Conservation (phyloP, 1,139 yeast species). For the Casaregolazyma lundiana region DNA sequence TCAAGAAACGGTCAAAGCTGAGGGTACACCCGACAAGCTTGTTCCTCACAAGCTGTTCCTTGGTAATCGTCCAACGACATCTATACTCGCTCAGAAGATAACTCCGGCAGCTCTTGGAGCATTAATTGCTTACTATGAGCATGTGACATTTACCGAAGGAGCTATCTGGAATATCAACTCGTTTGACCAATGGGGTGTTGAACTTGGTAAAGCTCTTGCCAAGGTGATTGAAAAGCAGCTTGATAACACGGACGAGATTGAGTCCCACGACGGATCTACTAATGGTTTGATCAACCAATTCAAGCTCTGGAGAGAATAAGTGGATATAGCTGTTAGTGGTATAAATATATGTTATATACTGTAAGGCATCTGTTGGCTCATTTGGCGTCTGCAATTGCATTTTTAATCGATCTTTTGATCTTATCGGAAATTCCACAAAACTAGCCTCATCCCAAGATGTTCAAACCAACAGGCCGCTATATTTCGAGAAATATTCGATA, state of each 20-base stretch:
- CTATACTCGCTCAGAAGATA: constrained; percentile 89
- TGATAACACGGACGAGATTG: constrained; percentile 52
- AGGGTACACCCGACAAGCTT: constrained; percentile 77
- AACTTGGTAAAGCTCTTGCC: constrained; percentile 95
- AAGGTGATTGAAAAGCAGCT: constrained; percentile 91
- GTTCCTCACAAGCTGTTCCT: constrained; percentile 94
- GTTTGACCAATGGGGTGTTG: constrained; percentile 99
- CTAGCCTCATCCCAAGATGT: not conserved
- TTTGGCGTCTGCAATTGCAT: no score
- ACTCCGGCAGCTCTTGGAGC: constrained; percentile 96
- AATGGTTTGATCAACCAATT: constrained; percentile 90
- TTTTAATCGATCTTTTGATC: no score
- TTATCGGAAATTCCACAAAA: not conserved
- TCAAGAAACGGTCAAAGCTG: constrained; percentile 75
- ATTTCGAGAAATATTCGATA: not conserved
- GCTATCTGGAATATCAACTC: constrained; percentile 99
- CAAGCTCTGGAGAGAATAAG: constrained; percentile 60
- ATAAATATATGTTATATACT: not conserved
- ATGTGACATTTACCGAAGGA: constrained; percentile 94
- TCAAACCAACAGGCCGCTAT: not conserved
- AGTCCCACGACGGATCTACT: constrained; percentile 83
- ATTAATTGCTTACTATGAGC: constrained; percentile 95
- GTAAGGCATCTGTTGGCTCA: no score
- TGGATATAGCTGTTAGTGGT: not conserved
- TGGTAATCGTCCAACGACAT: constrained; percentile 98